These are phyloP conservation scores for Daucus carota DNA, from an alignment of 129 eudicot genomes.

Conservation along the genomic window DNA sequence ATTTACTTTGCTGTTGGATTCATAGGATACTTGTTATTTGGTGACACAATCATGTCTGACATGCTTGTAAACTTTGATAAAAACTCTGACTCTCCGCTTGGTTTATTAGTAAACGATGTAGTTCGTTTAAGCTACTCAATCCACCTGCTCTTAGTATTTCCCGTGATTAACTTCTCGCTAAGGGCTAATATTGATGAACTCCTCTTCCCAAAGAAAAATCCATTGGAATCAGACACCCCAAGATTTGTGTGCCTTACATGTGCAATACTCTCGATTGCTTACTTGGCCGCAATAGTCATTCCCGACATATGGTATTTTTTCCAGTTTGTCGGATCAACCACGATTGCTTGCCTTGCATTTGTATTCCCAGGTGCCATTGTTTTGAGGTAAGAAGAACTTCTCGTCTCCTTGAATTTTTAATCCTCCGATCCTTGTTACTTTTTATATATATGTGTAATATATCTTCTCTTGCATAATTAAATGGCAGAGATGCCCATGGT, in stretches of 20 bases:
- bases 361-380: constrained; percentile 78
- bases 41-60: constrained; percentile 69
- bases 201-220: constrained; percentile 53
- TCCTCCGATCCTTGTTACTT: neutral
- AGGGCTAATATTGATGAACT: constrained; percentile 70
- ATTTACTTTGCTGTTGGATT: constrained; percentile 76
- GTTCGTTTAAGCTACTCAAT: constrained; percentile 85
- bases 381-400: constrained; percentile 52
- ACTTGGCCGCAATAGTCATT: constrained; percentile 67
- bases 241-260: constrained; percentile 63
- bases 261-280: constrained; percentile 38
- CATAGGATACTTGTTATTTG: constrained; percentile 75
- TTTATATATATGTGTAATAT: neutral
- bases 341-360: constrained; percentile 70
- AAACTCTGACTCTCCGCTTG: constrained; percentile 40
- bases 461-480: neutral
- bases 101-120: constrained; percentile 44
- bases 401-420: neutral
- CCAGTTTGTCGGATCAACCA: constrained; percentile 84
- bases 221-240: constrained; percentile 37
- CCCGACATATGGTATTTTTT: constrained; percentile 92
- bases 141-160: constrained; percentile 89
- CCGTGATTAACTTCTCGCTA: constrained; percentile 69
- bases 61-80: constrained; percentile 80
- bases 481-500: constrained; percentile 54